Base-by-base conservation (phyloP, 352 stramenopile genomes). In the Pythium phragmitis region DNA sequence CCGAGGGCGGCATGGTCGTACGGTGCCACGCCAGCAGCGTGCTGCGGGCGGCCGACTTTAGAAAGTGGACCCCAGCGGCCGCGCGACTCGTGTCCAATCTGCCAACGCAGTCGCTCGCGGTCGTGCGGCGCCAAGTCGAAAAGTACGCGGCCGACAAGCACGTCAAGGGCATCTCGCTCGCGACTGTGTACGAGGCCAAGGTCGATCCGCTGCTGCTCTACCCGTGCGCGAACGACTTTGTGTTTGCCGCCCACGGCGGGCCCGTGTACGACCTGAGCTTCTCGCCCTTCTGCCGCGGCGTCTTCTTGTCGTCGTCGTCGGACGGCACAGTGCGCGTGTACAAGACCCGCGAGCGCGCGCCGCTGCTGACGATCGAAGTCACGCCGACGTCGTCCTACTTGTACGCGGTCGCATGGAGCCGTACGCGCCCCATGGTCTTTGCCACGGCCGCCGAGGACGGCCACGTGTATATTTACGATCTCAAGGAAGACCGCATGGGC, bases 281-380 rank as follows among this genome's bases (percentile, higher is more conserved):
- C 50, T 96, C 86, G 33, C 87, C 87, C 1, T 97, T 96, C 50
- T 80, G 87, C 60, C 87, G 90, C 46, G 88, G 79, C 49, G 37
- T 96, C 17, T 92, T 95, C 54, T 72, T 95, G 34, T 86, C 84
- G 7, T 86, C 74, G 46, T 91, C 85, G 2, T 81, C 80, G 7
- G 89, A 97, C 60, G 89, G 89, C 50, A 92, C 73, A 0, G 82
- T 84, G 4, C 82, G 80, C n/a, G 55, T 97, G 54, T 94, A 91
- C 72, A 85, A 73, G 19, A 86, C 79, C 11, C 59, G 83, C 52
- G 80, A 91, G 56, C 76, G 75, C 37, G 72, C 89, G 36, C 75
- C 85, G 7, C n/a, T 91, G 39, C 57, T 89, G 7, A 78, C 75
- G 2, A 64, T 93, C 28, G 82, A 94, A 45, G 82, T 94, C 43